A percentile compares a stretch with the other conserved stretches of the same genome.
Evolutionary conservation across 148 eudicot genomes (phyloP).

Genomic region (Polygonum maritimum): DNA sequence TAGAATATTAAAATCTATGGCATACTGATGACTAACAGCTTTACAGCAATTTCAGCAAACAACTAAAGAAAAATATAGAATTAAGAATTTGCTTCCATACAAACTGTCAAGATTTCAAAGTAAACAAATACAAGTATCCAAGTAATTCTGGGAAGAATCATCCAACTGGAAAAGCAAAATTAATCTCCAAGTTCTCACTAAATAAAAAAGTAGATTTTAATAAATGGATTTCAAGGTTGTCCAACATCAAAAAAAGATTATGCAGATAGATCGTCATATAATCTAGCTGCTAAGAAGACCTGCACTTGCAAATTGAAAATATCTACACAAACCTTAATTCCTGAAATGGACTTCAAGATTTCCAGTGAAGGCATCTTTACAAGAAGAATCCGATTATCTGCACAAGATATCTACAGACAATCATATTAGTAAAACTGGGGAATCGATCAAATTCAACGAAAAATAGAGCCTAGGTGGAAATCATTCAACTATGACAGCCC

Average conservation of each 20-base stretch:
- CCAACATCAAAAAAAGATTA: background rate
- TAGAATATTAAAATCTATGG: background rate
- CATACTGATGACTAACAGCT: background rate
- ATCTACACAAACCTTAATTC: constrained; percentile 64
- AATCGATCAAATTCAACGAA: background rate
- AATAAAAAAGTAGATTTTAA: background rate
- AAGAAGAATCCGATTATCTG: constrained; percentile 72
- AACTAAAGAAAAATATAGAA: background rate
- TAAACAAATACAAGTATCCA: background rate
- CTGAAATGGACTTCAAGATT: constrained; percentile 71
- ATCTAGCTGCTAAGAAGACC: background rate
- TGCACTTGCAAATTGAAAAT: background rate
- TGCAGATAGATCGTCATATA: background rate
- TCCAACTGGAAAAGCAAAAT: background rate
- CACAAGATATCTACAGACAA: constrained; percentile 69
- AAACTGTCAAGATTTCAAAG: background rate
- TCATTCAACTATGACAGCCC: constrained; percentile 3
- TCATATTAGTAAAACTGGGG: constrained; percentile 13
- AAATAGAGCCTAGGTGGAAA: background rate
- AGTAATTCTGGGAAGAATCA: background rate
- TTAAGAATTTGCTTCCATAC: background rate
- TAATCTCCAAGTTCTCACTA: background rate
- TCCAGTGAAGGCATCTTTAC: constrained; percentile 73
- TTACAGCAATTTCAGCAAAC: background rate
- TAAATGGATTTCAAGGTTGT: background rate